Conservation (phyloP, 2,329 filamentous ascomycete species). For the Pseudogymnoascus sp. region DNA sequence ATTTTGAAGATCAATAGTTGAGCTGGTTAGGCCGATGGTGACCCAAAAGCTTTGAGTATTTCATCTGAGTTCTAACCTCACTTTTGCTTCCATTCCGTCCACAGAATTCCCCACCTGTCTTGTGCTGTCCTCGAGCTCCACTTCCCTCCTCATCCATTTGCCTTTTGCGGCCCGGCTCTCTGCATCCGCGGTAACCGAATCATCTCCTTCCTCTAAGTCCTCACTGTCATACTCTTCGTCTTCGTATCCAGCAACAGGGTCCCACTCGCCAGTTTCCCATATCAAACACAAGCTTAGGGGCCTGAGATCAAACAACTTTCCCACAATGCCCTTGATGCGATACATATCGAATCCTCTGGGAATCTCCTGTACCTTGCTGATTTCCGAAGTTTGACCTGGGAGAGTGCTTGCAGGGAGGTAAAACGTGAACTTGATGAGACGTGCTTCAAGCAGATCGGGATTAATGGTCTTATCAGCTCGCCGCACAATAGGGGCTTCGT, state of each 20-base stretch:
- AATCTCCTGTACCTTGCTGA: slow-evolving; percentile 36
- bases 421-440: slow-evolving; percentile 61
- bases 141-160: slow-evolving; percentile 67
- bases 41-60: background rate
- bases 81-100: slow-evolving; percentile 59
- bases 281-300: slow-evolving; percentile 60
- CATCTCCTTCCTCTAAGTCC: slow-evolving; percentile 42
- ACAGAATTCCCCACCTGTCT: slow-evolving; percentile 77
- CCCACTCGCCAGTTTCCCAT: slow-evolving; percentile 89
- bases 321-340: slow-evolving; percentile 68
- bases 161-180: slow-evolving; percentile 30
- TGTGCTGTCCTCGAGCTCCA: slow-evolving; percentile 71
- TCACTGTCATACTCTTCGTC: slow-evolving; percentile 47
- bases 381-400: slow-evolving; percentile 15
- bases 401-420: slow-evolving; percentile 17
- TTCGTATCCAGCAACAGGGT: slow-evolving; percentile 61
- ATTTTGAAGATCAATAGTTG: background rate
- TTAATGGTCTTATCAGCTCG: slow-evolving; percentile 49
- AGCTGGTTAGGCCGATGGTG: slow-evolving; percentile 14
- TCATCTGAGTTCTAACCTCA: slow-evolving; percentile 54
- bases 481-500: slow-evolving; percentile 62
- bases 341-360: slow-evolving; percentile 77
- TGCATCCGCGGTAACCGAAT: slow-evolving; percentile 14
- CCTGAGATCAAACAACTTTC: slow-evolving; percentile 55
- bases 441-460: slow-evolving; percentile 72